Base-by-base conservation (phyloP, 768 basidiomycete genomes). In the Dictyophora rubrovolvata region DNA sequence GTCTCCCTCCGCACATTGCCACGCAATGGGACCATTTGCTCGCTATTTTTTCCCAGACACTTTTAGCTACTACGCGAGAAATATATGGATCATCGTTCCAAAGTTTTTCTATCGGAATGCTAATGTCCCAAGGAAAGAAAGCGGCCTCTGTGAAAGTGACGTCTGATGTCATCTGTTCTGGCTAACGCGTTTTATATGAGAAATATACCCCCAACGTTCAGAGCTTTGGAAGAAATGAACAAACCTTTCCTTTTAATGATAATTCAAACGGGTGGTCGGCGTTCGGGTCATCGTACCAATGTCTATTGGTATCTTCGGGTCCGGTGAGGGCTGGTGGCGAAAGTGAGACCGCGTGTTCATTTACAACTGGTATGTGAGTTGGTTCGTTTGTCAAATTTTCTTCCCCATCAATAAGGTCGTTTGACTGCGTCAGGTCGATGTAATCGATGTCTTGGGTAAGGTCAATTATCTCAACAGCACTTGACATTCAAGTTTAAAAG, bases 21-120 rank as follows among this genome's bases (percentile, higher is more conserved):
- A 84, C 70, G 33, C 79, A 72, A 54, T 82, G 80, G 51, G 73
- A 69, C 71, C 77, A 86, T 47, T 75, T 67, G 5, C 72, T 64
- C 17, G 81, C 66, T 71, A 82, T 74, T 17, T 48, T 48, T 21
- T 65, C 69, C 85, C 85, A 87, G 17, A 34, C 8, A 14, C 2
- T 34, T 51, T 51, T 51, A 34, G 21, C 50, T 20, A 14, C 50
- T 22, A 4, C 14, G 50, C 28, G 21, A n/a, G 70, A 59, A 8
- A 64, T 63, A 18, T 72, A 59, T 47, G 69, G 57, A 10, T 65
- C 62, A 37, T 75, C 75, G 9, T 64, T 65, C 74, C 73, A 79
- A 1, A 77, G 64, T 1, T 62, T 64, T 17, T 67, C 74, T 69
- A 82, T 48, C 71, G 75, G 66, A 56, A 28, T 35, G 12, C 69